These are phyloP conservation scores for Sambucus nigra DNA, from an alignment of 129 eudicot genomes.

Conservation along the genomic window DNA sequence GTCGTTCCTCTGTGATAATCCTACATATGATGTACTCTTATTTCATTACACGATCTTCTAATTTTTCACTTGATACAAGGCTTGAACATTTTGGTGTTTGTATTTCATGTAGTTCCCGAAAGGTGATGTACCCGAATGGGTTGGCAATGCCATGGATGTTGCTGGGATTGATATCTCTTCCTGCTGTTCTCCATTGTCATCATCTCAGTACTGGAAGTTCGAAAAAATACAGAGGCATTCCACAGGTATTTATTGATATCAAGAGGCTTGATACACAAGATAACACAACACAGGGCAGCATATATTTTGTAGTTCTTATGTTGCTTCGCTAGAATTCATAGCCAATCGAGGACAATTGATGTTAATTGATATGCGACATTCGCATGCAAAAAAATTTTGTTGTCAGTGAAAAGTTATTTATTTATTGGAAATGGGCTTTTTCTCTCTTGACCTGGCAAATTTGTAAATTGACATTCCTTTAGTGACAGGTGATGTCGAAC, in stretches of 20 bases:
- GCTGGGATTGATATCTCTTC: constrained; percentile 88
- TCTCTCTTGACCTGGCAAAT: too few relatives aligned
- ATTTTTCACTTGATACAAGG: too few relatives aligned
- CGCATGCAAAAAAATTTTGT: constrained; percentile 3
- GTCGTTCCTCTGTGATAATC: too few relatives aligned
- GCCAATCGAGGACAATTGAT: neutral
- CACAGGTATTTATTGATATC: neutral
- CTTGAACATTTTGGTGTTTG: neutral
- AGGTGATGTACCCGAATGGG: constrained; percentile 95
- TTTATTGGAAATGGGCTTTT: too few relatives aligned
- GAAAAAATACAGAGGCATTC: constrained; percentile 7
- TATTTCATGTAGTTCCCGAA: constrained; percentile 57
- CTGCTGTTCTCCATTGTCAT: constrained; percentile 38
- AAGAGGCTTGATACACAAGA: constrained; percentile 1
- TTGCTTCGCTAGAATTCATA: constrained; percentile 16
- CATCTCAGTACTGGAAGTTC: constrained; percentile 8
- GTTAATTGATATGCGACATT: neutral
- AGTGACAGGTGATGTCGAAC: too few relatives aligned
- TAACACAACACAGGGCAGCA: constrained; percentile 20
- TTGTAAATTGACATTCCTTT: too few relatives aligned
- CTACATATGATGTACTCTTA: too few relatives aligned
- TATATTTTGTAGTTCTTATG: constrained; percentile 55
- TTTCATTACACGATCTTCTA: too few relatives aligned
- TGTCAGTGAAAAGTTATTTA: neutral
- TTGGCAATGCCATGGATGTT: constrained; percentile 96